Conservation (phyloP, 1,284 basidiomycete genomes). For the Tausonia pullulans region DNA sequence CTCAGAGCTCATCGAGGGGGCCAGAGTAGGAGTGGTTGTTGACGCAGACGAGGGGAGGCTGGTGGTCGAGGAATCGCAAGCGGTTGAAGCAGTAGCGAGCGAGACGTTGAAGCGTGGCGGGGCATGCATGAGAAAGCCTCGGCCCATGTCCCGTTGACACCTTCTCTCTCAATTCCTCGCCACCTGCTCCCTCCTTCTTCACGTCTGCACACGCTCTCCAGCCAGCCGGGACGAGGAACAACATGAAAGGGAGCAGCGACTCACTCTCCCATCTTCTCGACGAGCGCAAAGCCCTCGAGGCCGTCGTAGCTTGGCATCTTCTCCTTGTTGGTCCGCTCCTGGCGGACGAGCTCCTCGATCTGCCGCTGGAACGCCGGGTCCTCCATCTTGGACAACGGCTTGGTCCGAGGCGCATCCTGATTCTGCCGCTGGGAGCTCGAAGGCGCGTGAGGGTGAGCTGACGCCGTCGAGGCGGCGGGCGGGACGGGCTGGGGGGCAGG, state of each 20-base stretch:
- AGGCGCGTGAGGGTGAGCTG: constrained; percentile 35
- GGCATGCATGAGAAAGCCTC: neutral
- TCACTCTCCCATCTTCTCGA: constrained; percentile 94
- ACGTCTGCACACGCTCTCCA: neutral
- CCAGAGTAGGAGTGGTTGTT: neutral
- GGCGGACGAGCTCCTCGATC: constrained; percentile 62
- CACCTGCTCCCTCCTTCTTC: neutral
- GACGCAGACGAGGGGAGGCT: neutral
- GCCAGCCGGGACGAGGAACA: neutral
- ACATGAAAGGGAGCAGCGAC: constrained; percentile 25
- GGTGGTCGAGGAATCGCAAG: neutral
- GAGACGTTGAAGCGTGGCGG: too few relatives aligned
- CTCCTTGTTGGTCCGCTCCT: constrained; percentile 59
- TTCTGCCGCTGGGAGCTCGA: constrained; percentile 33
- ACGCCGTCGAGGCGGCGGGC: neutral
- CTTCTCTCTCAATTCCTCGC: neutral
- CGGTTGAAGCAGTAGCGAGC: too few relatives aligned
- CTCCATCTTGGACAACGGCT: constrained; percentile 27
- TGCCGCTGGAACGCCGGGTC: constrained; percentile 43
- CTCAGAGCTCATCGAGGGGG: neutral
- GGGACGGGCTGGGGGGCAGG: neutral
- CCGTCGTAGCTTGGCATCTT: constrained; percentile 76
- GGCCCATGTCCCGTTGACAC: neutral
- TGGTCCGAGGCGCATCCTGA: constrained; percentile 25
- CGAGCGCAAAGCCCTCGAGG: constrained; percentile 66